Base-by-base conservation (phyloP, 2,329 filamentous ascomycete genomes). In the Curvularia sp. region DNA sequence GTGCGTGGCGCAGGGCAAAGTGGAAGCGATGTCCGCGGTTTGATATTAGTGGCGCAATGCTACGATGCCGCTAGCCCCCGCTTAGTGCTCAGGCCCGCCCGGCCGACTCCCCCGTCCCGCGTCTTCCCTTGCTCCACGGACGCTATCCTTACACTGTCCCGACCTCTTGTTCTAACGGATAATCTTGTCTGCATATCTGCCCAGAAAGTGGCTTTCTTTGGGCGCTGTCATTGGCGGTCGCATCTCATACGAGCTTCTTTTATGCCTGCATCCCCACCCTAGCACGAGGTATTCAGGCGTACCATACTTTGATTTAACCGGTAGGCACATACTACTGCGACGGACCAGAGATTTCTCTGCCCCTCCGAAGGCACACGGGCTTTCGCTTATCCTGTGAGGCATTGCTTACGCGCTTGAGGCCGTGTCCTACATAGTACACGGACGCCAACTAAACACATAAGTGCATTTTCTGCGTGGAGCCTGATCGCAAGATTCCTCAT, bases 81-180 rank as follows among this genome's bases (percentile, higher is more conserved):
- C 46, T 51, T 20, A 30, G 53, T 49, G 41, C 18, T 30, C 12
- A 43, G 53, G 31, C 39, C 53, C 54, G 49, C 41, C 20, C 46
- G 33, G 33, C 48, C 54, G 41, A 24, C 30, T 43, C 51, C 54
- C 51, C 54, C 54, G 54, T 53, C 54, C 49, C 42, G 49, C 41
- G 13, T 43, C 41, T 26, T 42, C 46, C 31, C 46, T 15, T 33
- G 26, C 10, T 28, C 28, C 33, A 15, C 47, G 15, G 28, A 35
- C 46, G 28, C 30, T 31, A 2, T 24, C 9, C 28, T 18, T 26
- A 35, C 44, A 18, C 28, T 18, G 50, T 18, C 12, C 18, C 13
- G 33, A 26, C 28, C 13, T 49, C 28, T 15, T 26, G 33, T 41
- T 38, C 30, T 31, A n/a, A 10, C 46, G 46, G 53, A 22, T 55